phyloP scores from a whole-genome alignment of 140 eudicot species.

The Oenanthe javanica region DNA sequence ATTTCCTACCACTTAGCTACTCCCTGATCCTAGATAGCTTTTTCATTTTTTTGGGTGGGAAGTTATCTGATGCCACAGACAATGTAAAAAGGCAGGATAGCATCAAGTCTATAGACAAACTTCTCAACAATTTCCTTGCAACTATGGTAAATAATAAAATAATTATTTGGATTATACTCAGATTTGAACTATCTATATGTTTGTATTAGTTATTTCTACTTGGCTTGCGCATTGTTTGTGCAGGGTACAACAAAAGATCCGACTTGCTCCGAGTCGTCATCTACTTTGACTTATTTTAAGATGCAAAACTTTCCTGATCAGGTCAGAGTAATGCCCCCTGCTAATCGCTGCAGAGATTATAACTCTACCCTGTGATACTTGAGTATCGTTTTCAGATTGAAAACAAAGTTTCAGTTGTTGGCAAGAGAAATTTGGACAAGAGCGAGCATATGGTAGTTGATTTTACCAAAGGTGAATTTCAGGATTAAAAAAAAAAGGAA shows the following conservation, averaged over 20 bases:
- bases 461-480: conserved; percentile 21
- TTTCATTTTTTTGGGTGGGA: background rate
- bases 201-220: conserved; percentile 7
- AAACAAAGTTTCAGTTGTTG: conserved; percentile 11
- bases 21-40: background rate
- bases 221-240: conserved; percentile 1
- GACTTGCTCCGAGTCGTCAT: conserved; percentile 25
- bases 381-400: conserved; percentile 19
- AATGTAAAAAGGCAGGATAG: too few relatives aligned
- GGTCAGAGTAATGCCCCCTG: conserved; percentile 56
- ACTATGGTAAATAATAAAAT: conserved; percentile 37
- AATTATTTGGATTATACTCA: conserved; percentile 11
- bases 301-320: conserved; percentile 22
- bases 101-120: conserved; percentile 26
- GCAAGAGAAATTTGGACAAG: conserved; percentile 8
- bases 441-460: conserved; percentile 23
- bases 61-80: background rate
- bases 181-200: background rate
- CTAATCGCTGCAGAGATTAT: too few relatives aligned
- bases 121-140: conserved; percentile 33
- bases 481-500: conserved; percentile 25
- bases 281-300: conserved; percentile 30
- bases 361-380: conserved; percentile 21
- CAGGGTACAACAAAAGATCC: conserved; percentile 32
- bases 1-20: background rate